Evolutionary conservation across 2,329 filamentous ascomycete species (phyloP), one percentile per base, ranked within the genome.

Genomic region (Microsporum audouinii): DNA sequence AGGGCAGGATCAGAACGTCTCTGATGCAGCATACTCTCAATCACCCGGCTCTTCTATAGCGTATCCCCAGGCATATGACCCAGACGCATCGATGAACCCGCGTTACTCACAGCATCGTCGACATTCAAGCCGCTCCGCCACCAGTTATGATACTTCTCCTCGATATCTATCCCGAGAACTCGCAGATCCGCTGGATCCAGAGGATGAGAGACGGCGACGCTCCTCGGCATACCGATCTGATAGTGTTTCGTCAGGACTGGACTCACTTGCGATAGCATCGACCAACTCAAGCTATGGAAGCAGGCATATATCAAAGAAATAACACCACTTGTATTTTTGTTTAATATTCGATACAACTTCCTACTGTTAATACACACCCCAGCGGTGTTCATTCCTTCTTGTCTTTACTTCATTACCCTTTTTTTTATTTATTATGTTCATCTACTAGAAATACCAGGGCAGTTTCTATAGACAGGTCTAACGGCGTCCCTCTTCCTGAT

Each of bases 231-330:
- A 47, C 8, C 60, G 62, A 3, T 55, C 49, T 33, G 59, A 60
- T 10, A 62, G 58, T 14, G 58, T 63, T 39, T 58, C 62, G 5
- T 36, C 53, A 3, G 60, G 62, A 8, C 34, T 63, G 3, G 59
- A 62, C 57, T 58, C 62, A 12, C 59, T 64, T 6, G 62, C 59
- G 17, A 63, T 63, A n/a, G 61, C 45, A n/a, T 55, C 63, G 2
- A 34, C 29, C 2, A 63, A 61, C 29, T 36, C 60, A 38, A 51
- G 57, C 8, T 53, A 61, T 29, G 36, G 51, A 23, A 14, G 31
- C n/a, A 58, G 49, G 27, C 33, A 45, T 51, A 61, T 34, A 5
- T 27, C 51, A 23, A 55, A 31, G 45, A 51, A 23, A 31, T 51
- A 23, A 51, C 1, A 12, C 12, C 14, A n/a, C 39, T 6, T 6